These are phyloP conservation scores for Capsella rubella DNA, from an alignment of 441 rosid genomes.

Conservation along the genomic window DNA sequence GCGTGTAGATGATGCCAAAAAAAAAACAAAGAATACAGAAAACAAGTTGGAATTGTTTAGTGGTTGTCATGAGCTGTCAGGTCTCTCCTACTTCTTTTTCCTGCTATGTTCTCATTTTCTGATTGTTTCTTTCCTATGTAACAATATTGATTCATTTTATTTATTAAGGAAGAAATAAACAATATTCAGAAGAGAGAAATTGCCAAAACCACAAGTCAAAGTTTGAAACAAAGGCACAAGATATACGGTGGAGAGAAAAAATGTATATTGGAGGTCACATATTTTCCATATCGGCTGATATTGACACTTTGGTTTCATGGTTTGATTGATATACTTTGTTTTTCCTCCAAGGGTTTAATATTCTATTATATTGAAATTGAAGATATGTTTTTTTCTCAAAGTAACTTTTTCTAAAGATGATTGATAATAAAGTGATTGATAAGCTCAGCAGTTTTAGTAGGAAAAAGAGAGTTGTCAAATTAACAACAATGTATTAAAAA, in stretches of 20 bases:
- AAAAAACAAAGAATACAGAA: neutral
- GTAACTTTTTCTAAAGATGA: neutral
- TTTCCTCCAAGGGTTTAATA: neutral
- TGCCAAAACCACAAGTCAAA: slow-evolving; percentile 33
- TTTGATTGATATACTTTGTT: neutral
- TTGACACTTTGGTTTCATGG: slow-evolving; percentile 6
- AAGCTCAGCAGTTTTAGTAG: neutral
- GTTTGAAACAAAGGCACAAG: slow-evolving; percentile 8
- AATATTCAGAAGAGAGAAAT: slow-evolving; percentile 8
- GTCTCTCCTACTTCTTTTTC: slow-evolving; percentile 25
- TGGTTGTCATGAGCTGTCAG: slow-evolving; percentile 42
- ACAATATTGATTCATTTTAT: neutral
- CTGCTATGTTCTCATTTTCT: slow-evolving; percentile 16
- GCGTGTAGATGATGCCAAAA: no score
- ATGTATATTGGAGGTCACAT: slow-evolving; percentile 8
- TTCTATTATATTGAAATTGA: neutral
- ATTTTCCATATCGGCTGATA: neutral
- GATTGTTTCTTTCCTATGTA: slow-evolving; percentile 29
- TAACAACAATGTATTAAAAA: neutral
- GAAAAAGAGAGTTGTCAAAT: slow-evolving; percentile 5
- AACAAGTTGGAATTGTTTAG: slow-evolving; percentile 16
- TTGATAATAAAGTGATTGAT: neutral
- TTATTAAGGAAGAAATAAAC: neutral
- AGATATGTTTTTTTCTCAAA: neutral
- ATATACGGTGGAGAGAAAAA: neutral